phyloP scores from a whole-genome alignment of 2,329 filamentous ascomycete genomes.

The Cladosporium sp. region DNA sequence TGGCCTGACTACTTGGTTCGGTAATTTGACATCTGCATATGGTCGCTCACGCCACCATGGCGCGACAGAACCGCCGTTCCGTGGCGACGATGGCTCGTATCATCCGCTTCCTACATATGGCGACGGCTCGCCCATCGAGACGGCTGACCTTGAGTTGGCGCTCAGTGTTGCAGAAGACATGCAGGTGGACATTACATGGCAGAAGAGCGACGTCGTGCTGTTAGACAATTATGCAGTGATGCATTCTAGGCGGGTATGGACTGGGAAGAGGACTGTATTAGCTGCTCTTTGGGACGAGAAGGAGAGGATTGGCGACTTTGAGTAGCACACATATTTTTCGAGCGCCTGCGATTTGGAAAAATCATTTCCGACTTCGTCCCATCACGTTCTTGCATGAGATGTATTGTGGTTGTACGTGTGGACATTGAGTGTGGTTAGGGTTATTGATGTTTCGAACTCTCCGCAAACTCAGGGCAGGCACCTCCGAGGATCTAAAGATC shows the following conservation, averaged over 20 bases:
- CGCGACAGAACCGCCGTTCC: background rate
- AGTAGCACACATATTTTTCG: background rate
- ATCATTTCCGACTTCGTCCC: background rate
- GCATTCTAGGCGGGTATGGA: conserved; percentile 5
- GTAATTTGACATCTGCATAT: background rate
- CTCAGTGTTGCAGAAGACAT: background rate
- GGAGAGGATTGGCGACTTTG: background rate
- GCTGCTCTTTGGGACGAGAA: background rate
- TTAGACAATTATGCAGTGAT: conserved; percentile 1
- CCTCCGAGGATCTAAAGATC: conserved; percentile 6
- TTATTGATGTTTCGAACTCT: background rate
- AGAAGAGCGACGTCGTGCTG: background rate
- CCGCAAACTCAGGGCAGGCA: background rate
- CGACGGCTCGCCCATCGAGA: conserved; percentile 1
- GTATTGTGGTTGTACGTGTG: background rate
- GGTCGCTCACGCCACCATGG: background rate
- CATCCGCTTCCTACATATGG: conserved; percentile 2
- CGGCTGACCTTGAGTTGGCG: background rate
- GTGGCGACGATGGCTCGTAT: background rate
- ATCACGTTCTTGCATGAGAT: background rate
- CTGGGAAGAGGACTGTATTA: background rate
- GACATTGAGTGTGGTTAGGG: background rate
- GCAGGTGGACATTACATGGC: background rate
- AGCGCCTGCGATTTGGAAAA: background rate
- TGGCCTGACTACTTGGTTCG: conserved; percentile 3